Evolutionary conservation across 352 stramenopile species (phyloP).

Genomic region (Phytophthora melonis): DNA sequence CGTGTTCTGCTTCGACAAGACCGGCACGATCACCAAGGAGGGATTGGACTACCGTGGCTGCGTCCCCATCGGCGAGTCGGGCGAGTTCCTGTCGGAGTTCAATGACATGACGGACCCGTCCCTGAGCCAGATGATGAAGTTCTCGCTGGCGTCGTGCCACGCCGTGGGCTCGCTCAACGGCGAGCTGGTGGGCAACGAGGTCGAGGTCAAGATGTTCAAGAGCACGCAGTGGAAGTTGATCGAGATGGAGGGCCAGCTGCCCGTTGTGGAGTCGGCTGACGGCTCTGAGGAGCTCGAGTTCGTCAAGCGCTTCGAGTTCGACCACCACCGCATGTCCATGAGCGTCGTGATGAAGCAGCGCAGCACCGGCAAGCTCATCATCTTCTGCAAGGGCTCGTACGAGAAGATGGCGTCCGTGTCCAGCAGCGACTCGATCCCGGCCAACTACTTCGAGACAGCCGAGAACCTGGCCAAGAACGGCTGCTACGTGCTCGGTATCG

Average conservation of each 20-base stretch:
- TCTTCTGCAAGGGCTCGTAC: constrained; percentile 93
- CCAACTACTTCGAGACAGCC: constrained; percentile 71
- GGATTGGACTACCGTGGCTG: constrained; percentile 87
- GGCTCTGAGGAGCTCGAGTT: constrained; percentile 66
- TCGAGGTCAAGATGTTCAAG: constrained; percentile 92
- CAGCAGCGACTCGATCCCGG: constrained; percentile 58
- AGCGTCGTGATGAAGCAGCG: constrained; percentile 86
- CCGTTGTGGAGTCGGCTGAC: constrained; percentile 55
- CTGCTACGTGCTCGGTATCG: constrained; percentile 91
- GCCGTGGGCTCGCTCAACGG: constrained; percentile 74
- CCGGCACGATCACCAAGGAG: constrained; percentile 92
- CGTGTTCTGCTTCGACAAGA: constrained; percentile 94
- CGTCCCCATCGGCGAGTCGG: constrained; percentile 55
- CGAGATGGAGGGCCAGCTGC: constrained; percentile 54
- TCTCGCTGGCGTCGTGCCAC: constrained; percentile 85
- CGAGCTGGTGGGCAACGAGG: constrained; percentile 86
- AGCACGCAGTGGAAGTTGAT: constrained; percentile 74
- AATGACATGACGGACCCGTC: constrained; percentile 65
- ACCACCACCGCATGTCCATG: constrained; percentile 93
- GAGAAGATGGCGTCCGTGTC: constrained; percentile 85
- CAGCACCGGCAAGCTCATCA: constrained; percentile 58
- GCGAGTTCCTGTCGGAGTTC: constrained; percentile 53
- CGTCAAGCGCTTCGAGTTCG: constrained; percentile 93
- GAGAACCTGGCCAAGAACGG: constrained; percentile 78
- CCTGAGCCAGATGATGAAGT: constrained; percentile 60